A percentile compares a stretch with the other conserved stretches of the same genome.
Evolutionary conservation across 2,329 filamentous ascomycete genomes (phyloP).

Genomic region (Colletotrichum aenigma): DNA sequence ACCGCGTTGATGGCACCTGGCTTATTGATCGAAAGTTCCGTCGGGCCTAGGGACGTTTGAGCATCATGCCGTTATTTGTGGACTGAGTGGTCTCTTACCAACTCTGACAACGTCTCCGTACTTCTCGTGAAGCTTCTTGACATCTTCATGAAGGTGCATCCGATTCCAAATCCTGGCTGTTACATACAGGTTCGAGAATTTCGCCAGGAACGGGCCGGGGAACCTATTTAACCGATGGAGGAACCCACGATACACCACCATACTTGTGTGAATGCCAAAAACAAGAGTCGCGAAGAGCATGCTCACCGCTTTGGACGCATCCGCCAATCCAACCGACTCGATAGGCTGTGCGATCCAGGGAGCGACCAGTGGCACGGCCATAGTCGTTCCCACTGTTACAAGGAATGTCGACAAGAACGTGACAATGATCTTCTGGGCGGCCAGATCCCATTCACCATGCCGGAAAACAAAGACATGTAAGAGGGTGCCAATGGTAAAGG

Average conservation of each 20-base stretch:
- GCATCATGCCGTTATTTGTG: background rate
- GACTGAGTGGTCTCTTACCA: conserved; percentile 14
- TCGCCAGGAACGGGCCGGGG: conserved; percentile 28
- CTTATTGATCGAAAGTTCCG: conserved; percentile 33
- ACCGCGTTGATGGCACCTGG: conserved; percentile 27
- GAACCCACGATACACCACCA: conserved; percentile 22
- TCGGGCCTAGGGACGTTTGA: conserved; percentile 23
- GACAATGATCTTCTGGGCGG: conserved; percentile 6
- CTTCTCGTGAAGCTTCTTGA: conserved; percentile 27
- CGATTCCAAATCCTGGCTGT: conserved; percentile 24
- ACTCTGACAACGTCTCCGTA: conserved; percentile 34
- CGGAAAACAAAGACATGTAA: conserved; percentile 23
- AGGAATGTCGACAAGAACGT: background rate
- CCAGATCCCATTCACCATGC: conserved; percentile 28
- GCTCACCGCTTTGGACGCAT: background rate
- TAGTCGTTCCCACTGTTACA: background rate
- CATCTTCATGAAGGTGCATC: conserved; percentile 26
- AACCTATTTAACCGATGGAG: conserved; percentile 29
- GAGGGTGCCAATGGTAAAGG: background rate
- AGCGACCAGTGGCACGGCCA: background rate
- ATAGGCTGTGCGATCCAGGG: background rate
- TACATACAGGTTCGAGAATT: conserved; percentile 24
- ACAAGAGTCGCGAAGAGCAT: background rate
- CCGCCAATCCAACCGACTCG: background rate
- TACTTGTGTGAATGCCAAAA: conserved; percentile 21